phyloP scores from a whole-genome alignment of 2,329 filamentous ascomycete genomes.

The Cercospora sp. region DNA sequence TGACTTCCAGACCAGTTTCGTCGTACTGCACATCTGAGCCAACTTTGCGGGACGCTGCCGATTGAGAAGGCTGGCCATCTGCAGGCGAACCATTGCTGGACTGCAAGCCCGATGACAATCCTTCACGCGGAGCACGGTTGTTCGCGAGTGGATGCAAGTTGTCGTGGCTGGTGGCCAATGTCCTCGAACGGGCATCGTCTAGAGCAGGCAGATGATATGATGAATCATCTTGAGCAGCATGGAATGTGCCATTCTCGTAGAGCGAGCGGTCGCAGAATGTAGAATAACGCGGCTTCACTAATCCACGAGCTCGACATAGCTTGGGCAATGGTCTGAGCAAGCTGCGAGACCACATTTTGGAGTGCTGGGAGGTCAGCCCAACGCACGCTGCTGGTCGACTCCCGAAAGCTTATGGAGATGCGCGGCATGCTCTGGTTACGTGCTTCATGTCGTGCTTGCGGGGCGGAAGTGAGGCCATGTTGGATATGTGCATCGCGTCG shows the following conservation, averaged over 20 bases:
- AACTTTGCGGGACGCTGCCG: too few relatives aligned
- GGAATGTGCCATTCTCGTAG: background rate
- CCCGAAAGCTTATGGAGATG: background rate
- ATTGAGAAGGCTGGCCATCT: too few relatives aligned
- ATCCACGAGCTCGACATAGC: background rate
- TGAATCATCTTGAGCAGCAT: background rate
- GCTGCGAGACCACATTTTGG: constrained; percentile 5
- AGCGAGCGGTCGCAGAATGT: background rate
- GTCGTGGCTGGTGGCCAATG: too few relatives aligned
- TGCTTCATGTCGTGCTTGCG: background rate
- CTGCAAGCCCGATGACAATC: too few relatives aligned
- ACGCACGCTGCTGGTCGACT: background rate
- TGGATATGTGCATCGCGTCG: background rate
- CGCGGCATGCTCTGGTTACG: background rate
- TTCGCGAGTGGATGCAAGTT: too few relatives aligned
- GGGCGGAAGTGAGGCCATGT: background rate
- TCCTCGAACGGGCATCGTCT: background rate
- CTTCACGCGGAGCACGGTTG: too few relatives aligned
- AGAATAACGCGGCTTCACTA: background rate
- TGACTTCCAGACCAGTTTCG: too few relatives aligned
- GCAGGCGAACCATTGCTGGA: too few relatives aligned
- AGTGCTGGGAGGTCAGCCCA: too few relatives aligned
- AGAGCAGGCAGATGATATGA: background rate
- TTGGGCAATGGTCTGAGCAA: background rate
- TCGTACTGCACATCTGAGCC: too few relatives aligned